Evolutionary conservation across 192 early-diverging fungal species (phyloP), one percentile per base, ranked within the genome.

Genomic region (Backusella morwellensis): DNA sequence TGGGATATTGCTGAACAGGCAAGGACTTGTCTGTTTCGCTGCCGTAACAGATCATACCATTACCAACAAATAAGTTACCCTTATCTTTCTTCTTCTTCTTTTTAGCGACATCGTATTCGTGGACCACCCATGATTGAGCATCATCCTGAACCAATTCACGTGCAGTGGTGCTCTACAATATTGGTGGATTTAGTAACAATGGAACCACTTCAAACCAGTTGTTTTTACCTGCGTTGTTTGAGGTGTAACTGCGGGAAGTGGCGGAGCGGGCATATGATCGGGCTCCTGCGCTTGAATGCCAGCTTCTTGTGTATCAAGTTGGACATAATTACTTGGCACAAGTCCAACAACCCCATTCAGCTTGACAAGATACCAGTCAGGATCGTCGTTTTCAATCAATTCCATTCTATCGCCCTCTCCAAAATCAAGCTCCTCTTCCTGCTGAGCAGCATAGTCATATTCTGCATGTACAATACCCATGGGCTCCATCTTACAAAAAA

Each of bases 331-430:
- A 72, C 91, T 90, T 67, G 97, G 98, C 32, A 93, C 90, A 74
- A 97, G 92, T 21, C 98, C 98, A 66, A 92, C 91, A 4, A 86
- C 75, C 12, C 84, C 88, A 74, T 92, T 88, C 35, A 84, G 83
- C 75, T 89, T 88, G 23, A 90, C 95, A 76, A 97, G 90, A 88
- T 91, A 97, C 98, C 98, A 99, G 82, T 98, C 97, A 6, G 90
- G 91, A 76, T 97, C 96, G 72, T 91, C 91, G 35, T 90, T 89
- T 56, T 96, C 95, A 77, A 95, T 91, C 5, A 99, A 81, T 67
- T 88, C 80, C 67, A 99, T 81, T 6, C 83, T 78, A 69, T 91
- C 91, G 47, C 89, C 93, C 78, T 95, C 95, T 40, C 78, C 80
- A 56, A 99, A 86, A 2, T 90, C 84, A 36, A 97, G 88, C 81